Evolutionary conservation across 2,329 filamentous ascomycete species (phyloP).

Genomic region (Colletotrichum truncatum): DNA sequence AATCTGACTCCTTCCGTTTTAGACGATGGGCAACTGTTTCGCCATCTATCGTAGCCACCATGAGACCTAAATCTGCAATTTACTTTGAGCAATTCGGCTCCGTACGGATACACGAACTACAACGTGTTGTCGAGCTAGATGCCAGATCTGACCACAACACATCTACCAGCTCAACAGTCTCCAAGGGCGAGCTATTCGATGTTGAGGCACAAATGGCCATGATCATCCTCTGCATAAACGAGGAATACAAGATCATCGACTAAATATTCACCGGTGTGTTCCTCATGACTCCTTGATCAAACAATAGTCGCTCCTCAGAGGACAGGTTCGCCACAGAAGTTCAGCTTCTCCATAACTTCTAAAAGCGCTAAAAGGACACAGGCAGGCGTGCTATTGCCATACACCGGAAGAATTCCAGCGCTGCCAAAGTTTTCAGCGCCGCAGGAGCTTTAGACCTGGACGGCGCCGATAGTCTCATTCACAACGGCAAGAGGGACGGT

Average conservation of each 20-base stretch:
- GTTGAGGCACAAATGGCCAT: slow-evolving; percentile 14
- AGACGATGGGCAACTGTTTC: no score
- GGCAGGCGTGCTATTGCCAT: slow-evolving; percentile 8
- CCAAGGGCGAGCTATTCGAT: neutral
- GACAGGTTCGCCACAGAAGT: slow-evolving; percentile 4
- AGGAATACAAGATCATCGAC: neutral
- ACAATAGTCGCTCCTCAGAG: neutral
- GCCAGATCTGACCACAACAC: slow-evolving; percentile 1
- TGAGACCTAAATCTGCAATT: neutral
- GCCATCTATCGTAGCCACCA: no score
- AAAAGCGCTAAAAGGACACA: neutral
- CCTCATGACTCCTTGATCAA: slow-evolving; percentile 13
- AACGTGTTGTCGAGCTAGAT: slow-evolving; percentile 11
- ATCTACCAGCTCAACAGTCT: neutral
- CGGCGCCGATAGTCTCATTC: neutral
- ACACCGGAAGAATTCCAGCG: slow-evolving; percentile 8
- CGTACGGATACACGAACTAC: neutral
- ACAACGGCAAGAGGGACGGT: slow-evolving; percentile 4
- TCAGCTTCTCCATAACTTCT: neutral
- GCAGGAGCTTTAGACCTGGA: neutral
- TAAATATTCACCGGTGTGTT: slow-evolving; percentile 12
- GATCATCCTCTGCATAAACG: slow-evolving; percentile 16
- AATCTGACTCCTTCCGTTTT: no score
- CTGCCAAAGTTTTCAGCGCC: neutral
- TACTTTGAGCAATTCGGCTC: slow-evolving; percentile 14